Percentiles rank a stretch among this genome's conserved stretches.
Evolutionary conservation across 2,329 filamentous ascomycete species (phyloP).

Genomic region (Phialophora tarda): DNA sequence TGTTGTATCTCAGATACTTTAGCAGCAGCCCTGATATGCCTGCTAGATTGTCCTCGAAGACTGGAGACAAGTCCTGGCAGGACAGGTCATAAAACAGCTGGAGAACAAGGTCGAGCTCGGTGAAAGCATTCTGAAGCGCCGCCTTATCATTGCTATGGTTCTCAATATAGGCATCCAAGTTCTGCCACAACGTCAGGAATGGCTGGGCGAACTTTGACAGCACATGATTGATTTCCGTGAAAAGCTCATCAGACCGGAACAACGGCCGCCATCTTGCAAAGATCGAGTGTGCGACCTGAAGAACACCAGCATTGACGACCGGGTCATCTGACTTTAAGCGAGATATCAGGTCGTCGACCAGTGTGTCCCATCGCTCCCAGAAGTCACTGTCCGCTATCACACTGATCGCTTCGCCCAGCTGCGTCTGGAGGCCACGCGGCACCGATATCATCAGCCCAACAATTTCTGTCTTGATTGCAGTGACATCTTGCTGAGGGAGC

Average conservation of each 20-base stretch:
- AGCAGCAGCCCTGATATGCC: conserved; percentile 80
- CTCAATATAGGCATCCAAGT: conserved; percentile 64
- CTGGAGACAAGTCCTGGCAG: conserved; percentile 92
- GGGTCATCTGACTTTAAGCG: conserved; percentile 82
- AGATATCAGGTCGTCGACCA: conserved; percentile 89
- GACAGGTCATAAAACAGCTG: conserved; percentile 96
- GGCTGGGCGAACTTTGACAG: conserved; percentile 81
- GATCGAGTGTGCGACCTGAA: conserved; percentile 97
- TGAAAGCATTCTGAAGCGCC: conserved; percentile 76
- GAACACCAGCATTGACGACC: conserved; percentile 86
- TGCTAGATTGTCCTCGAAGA: conserved; percentile 86
- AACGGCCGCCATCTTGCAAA: conserved; percentile 95
- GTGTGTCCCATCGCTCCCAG: conserved; percentile 93
- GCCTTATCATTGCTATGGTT: conserved; percentile 77
- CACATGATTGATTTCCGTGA: conserved; percentile 95
- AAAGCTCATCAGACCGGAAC: conserved; percentile 90
- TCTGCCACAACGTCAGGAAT: conserved; percentile 72
- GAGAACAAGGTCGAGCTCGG: conserved; percentile 83
- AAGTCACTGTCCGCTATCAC: conserved; percentile 98
- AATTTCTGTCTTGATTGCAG: conserved; percentile 90
- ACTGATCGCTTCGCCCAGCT: conserved; percentile 95
- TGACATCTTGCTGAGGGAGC: conserved; percentile 79
- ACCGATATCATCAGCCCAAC: conserved; percentile 96
- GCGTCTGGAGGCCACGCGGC: conserved; percentile 83
- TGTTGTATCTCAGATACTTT: conserved; percentile 92